Evolutionary conservation across 2,329 filamentous ascomycete species (phyloP), one percentile per base, ranked within the genome.

Genomic region (Metarhizium sp.): DNA sequence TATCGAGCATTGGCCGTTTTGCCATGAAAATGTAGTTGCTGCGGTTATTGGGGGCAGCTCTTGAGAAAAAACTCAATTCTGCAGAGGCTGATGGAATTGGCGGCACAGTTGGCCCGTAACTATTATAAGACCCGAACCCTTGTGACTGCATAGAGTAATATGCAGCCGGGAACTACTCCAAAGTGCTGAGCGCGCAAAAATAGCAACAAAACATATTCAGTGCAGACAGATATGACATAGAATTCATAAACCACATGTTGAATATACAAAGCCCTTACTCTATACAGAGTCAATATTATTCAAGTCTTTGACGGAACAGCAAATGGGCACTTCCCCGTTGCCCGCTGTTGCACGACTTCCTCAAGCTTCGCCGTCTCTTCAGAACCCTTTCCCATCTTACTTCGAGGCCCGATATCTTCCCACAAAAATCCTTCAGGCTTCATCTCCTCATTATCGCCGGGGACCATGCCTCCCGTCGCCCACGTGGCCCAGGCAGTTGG

Each of bases 361-460:
- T 65, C 60, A 14, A 67, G 50, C 0, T 36, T 49, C 6, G 52
- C 59, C 3, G 56, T 70, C 59, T 81, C 75, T 25, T 77, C 73
- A n/a, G 66, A 55, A 0, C 84, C 83, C 59, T 76, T 75, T 2
- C 75, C 76, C 59, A 78, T 73, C 53, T 80, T 76, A 51, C 70
- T 73, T 52, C 67, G 72, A 0, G 87, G 88, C 0, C 87, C 87
- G 18, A 89, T 67, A 51, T 89, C 82, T 25, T 76, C 71, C 49
- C 81, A 75, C 2, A 73, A 60, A 61, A 82, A 85, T 0, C 80
- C 80, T 20, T 77, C 65, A 0, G 78, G 69, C 63, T 74, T 68
- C 62, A 75, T 73, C 36, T 63, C 61, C 11, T 55, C 56, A 4
- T 67, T 67, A 25, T 73, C 70, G 3, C 76, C 76, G 2, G 79